Evolutionary conservation across 495 filamentous ascomycete genomes (phyloP).

Genomic region (Penicillium herquei): DNA sequence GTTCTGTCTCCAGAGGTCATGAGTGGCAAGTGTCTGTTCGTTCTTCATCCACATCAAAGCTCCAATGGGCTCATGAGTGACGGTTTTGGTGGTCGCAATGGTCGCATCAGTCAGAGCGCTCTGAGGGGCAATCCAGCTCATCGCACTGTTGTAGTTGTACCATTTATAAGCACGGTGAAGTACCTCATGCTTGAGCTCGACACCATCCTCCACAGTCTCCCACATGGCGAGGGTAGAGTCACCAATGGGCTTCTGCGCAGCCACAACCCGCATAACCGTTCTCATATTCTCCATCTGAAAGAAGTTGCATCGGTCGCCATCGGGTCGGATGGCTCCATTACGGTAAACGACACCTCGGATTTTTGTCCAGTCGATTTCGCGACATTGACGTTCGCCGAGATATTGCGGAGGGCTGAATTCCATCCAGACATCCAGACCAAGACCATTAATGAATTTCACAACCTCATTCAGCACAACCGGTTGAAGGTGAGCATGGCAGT

Average conservation of each 20-base stretch:
- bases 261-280: conserved; percentile 2
- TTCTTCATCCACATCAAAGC: conserved; percentile 8
- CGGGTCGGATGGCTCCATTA: conserved; percentile 1
- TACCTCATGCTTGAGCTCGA: neutral
- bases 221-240: conserved; percentile 3
- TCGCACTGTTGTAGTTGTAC: conserved; percentile 4
- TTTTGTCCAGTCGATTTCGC: conserved; percentile 3
- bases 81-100: neutral
- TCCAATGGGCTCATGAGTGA: neutral
- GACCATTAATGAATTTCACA: conserved; percentile 1
- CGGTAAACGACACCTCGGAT: conserved; percentile 4
- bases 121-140: conserved; percentile 4
- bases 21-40: neutral
- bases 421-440: conserved; percentile 7
- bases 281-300: conserved; percentile 4
- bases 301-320: conserved; percentile 2
- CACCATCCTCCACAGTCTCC: conserved; percentile 1
- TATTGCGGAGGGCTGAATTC: conserved; percentile 1
- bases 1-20: conserved; percentile 2
- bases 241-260: conserved; percentile 2
- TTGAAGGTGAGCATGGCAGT: neutral
- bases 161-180: conserved; percentile 3
- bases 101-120: conserved; percentile 1
- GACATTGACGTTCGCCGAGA: conserved; percentile 1
- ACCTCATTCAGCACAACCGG: conserved; percentile 5